Base-by-base conservation (phyloP, 768 basidiomycete genomes). In the Kwoniella mangroviensis region DNA sequence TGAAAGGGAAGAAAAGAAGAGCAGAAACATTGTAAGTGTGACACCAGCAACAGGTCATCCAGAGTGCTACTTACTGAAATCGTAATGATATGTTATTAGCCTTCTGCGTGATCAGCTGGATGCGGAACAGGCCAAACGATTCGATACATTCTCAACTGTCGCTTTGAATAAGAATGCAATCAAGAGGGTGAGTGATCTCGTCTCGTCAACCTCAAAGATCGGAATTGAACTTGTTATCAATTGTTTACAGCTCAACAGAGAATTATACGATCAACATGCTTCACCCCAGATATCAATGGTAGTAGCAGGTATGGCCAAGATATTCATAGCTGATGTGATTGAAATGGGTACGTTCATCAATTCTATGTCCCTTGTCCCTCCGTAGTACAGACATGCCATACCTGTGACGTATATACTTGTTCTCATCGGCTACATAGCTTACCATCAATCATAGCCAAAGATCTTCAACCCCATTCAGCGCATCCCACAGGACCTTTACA, bases 241-340 rank as follows among this genome's bases (percentile, higher is more conserved):
- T 45, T 26, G 22, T 28, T 63, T 51, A n/a, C 58, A 80, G 76
- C 71, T 80, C n/a, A 76, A 75, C 66, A 41, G 74, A 21, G 79
- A 80, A 28, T 21, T 78, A 21, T 76, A 64, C 65, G 79, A 80
- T 42, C 79, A 80, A 65, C 63, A 66, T 22, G 41, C 70, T 52
- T 59, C 66, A 40, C 66, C 64, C 4, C 68, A 68, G 42, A 51
- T 75, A 12, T 45, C 66, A 13, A 57, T 68, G 52, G 60, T 78
- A 12, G 28, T 80, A 21, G 79, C 69, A 10, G 73, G 76, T 70
- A 65, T 80, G 67, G 76, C 67, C 61, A 80, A 80, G 71, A 71
- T 80, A n/a, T 78, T 78, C 68, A 59, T 78, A 4, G 73, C 79
- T 17, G 79, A 80, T 41, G 64, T 80, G 19, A 69, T 80, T n/a